These are phyloP conservation scores for Trichoderma endophyticum DNA, from an alignment of 2,329 filamentous ascomycete species.

Conservation along the genomic window DNA sequence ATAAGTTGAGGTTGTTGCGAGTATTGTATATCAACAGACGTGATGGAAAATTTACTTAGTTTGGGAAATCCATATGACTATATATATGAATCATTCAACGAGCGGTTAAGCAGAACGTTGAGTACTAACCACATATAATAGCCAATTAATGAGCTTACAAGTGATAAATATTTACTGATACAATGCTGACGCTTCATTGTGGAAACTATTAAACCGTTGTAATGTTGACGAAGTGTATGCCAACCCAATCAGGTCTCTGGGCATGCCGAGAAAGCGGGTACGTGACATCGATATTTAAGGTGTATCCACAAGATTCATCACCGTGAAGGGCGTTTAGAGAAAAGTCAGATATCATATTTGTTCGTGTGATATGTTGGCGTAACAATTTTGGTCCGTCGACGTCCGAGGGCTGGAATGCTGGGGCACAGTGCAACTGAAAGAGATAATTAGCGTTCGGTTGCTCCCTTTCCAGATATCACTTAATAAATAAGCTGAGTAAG, in stretches of 20 bases:
- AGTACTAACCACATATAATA: neutral
- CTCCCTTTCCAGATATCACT: neutral
- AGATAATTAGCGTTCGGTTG: neutral
- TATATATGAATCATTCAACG: neutral
- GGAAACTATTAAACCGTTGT: neutral
- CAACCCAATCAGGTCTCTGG: neutral
- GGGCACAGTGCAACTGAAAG: neutral
- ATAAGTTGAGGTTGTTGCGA: neutral
- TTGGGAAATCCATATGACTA: neutral
- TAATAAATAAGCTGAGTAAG: conserved; percentile 6
- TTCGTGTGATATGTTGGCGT: neutral
- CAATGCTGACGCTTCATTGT: neutral
- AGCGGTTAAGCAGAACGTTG: neutral
- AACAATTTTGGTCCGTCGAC: neutral
- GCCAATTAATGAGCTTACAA: neutral
- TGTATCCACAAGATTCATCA: neutral
- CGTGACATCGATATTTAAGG: neutral
- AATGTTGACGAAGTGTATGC: neutral
- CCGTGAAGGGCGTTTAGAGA: neutral
- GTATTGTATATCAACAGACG: neutral
- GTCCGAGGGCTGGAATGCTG: neutral
- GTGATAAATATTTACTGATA: neutral
- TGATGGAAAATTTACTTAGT: neutral
- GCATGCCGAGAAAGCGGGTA: neutral
- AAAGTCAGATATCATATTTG: neutral